These are phyloP conservation scores for Poa annua DNA, from an alignment of 176 grass and related monocot species.

Conservation along the genomic window DNA sequence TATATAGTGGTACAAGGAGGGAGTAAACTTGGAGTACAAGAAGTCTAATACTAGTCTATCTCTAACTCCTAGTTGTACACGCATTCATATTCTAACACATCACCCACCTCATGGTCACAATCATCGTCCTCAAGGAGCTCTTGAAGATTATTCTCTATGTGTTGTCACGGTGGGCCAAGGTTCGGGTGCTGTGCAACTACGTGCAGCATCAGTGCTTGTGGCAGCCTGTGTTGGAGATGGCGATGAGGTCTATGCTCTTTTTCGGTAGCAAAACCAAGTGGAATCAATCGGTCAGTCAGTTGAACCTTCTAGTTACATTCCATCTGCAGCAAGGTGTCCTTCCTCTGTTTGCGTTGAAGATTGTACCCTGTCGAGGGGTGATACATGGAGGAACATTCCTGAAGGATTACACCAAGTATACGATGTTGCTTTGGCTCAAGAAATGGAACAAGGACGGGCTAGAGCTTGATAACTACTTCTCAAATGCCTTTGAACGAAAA, in stretches of 20 bases:
- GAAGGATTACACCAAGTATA: neutral
- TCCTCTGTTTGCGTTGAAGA: neutral
- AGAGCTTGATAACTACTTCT: neutral
- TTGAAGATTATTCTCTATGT: too few relatives aligned
- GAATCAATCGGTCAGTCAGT: neutral
- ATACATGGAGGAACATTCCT: neutral
- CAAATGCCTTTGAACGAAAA: neutral
- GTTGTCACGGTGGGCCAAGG: too few relatives aligned
- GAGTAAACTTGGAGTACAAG: too few relatives aligned
- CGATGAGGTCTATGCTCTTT: neutral
- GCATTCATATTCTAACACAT: too few relatives aligned
- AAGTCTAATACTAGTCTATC: too few relatives aligned
- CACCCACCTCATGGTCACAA: too few relatives aligned
- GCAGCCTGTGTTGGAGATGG: neutral
- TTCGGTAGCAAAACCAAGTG: neutral
- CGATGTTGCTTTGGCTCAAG: neutral
- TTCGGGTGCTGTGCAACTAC: too few relatives aligned
- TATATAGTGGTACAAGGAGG: too few relatives aligned
- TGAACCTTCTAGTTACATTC: neutral
- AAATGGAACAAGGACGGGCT: accelerated
- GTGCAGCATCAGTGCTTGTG: neutral
- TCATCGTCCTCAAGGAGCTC: too few relatives aligned
- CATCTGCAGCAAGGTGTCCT: neutral
- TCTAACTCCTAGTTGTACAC: too few relatives aligned
- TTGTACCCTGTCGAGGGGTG: neutral